phyloP scores from a whole-genome alignment of 768 basidiomycete species.

The Boletus speciosus region DNA sequence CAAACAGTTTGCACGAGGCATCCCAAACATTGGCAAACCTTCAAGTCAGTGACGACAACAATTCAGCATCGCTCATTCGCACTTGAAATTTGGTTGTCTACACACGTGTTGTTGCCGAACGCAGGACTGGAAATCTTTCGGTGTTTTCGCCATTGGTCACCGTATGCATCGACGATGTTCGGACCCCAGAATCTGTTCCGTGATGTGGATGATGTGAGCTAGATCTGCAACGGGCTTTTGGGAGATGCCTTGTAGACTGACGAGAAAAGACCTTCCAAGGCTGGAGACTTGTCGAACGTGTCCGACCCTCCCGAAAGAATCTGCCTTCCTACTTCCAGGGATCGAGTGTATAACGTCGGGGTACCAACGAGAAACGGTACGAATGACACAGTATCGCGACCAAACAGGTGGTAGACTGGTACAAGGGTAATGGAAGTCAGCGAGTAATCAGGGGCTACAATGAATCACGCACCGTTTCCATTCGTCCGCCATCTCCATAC shows the following conservation, averaged over 20 bases:
- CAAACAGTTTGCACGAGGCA: constrained; percentile 6
- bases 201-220: background rate
- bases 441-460: background rate
- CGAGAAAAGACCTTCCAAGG: background rate
- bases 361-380: constrained; percentile 14
- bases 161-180: constrained; percentile 8
- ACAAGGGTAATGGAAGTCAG: background rate
- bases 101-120: constrained; percentile 21
- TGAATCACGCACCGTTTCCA: constrained; percentile 9
- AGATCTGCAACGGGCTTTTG: background rate
- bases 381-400: constrained; percentile 16
- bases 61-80: background rate
- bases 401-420: constrained; percentile 11
- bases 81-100: background rate
- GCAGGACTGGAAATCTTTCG: constrained; percentile 16
- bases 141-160: constrained; percentile 20
- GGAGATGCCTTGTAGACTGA: background rate
- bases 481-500: constrained; percentile 19
- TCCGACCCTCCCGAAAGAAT: constrained; percentile 7
- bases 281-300: background rate
- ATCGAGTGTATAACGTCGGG: constrained; percentile 17
- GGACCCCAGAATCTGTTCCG: constrained; percentile 20
- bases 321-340: constrained; percentile 15
- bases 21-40: constrained; percentile 18
- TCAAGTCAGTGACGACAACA: background rate